These are phyloP conservation scores for Hypoxylon sp. DNA, from an alignment of 2,329 filamentous ascomycete species.

Conservation along the genomic window DNA sequence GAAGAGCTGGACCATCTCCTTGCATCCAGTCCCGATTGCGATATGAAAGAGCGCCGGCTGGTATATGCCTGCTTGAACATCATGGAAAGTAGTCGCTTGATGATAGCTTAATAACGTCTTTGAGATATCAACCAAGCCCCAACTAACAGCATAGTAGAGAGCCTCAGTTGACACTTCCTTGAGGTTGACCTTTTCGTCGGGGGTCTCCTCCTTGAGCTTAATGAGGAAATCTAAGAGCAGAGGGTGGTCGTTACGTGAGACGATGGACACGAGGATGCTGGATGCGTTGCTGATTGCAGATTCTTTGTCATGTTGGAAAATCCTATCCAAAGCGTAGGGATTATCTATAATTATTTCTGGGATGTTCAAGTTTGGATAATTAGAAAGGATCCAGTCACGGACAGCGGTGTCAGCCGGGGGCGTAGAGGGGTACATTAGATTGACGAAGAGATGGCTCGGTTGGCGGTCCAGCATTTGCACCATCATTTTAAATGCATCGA, in stretches of 20 bases:
- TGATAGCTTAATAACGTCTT: conserved; percentile 17
- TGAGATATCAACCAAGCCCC: conserved; percentile 14
- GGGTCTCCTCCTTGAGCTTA: conserved; percentile 4
- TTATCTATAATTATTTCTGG: not conserved
- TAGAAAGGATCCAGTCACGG: conserved; percentile 12
- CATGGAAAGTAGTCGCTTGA: conserved; percentile 4
- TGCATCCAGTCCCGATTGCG: conserved; percentile 10
- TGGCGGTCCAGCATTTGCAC: conserved; percentile 9
- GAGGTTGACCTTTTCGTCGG: not conserved
- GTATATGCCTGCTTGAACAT: not conserved
- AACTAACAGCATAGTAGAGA: conserved; percentile 4
- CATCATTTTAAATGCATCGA: conserved; percentile 19
- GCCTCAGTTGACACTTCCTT: conserved; percentile 2
- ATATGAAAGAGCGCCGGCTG: not conserved
- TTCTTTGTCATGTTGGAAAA: conserved; percentile 12
- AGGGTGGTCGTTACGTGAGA: conserved; percentile 1
- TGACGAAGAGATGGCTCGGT: conserved; percentile 6
- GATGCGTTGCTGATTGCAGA: not conserved
- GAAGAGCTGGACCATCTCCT: conserved; percentile 13
- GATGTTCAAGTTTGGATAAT: not conserved
- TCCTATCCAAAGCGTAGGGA: conserved; percentile 9
- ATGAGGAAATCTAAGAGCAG: conserved; percentile 12
- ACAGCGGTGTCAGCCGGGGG: not conserved
- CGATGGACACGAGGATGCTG: conserved; percentile 14
- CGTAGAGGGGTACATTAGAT: conserved; percentile 13